Percentiles rank a stretch among this genome's conserved stretches.
phyloP scores from a whole-genome alignment of 768 basidiomycete genomes.

The Xerocomellus intermedius region DNA sequence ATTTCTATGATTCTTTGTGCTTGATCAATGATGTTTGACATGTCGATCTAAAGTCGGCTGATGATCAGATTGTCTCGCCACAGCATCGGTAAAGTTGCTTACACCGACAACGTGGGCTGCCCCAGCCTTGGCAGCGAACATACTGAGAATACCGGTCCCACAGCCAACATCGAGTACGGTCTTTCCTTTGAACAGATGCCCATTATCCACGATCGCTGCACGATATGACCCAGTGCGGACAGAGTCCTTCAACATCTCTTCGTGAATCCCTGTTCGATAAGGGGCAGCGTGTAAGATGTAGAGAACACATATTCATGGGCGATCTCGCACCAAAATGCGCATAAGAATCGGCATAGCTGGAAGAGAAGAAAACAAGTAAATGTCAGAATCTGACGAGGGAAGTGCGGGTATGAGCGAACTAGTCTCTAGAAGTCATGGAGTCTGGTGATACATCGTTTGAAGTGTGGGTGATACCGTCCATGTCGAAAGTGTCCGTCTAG shows the following conservation, averaged over 20 bases:
- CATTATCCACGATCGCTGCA: constrained; percentile 90
- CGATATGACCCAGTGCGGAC: constrained; percentile 97
- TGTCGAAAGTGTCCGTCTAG: constrained; percentile 12
- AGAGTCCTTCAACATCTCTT: constrained; percentile 98
- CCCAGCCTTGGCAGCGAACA: constrained; percentile 97
- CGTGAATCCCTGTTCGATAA: constrained; percentile 76
- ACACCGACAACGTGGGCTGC: constrained; percentile 93
- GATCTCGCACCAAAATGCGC: constrained; percentile 79
- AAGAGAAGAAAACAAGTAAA: constrained; percentile 33
- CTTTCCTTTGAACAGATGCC: constrained; percentile 95
- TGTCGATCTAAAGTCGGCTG: constrained; percentile 73
- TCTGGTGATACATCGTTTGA: constrained; percentile 27
- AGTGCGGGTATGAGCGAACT: constrained; percentile 54
- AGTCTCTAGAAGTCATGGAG: constrained; percentile 85
- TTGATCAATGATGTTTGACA: constrained; percentile 99
- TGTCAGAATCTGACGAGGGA: constrained; percentile 38
- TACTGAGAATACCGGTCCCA: constrained; percentile 95
- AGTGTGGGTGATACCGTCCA: constrained; percentile 34
- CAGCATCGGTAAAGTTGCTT: constrained; percentile 30
- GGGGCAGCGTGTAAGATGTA: constrained; percentile 4
- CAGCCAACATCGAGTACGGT: constrained; percentile 97
- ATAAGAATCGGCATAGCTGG: constrained; percentile 93
- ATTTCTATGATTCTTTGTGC: constrained; percentile 95
- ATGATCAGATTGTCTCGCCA: constrained; percentile 13
- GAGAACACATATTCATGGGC: neutral